Conservation (phyloP, 352 stramenopile genomes). For the Discostella stelligera region DNA sequence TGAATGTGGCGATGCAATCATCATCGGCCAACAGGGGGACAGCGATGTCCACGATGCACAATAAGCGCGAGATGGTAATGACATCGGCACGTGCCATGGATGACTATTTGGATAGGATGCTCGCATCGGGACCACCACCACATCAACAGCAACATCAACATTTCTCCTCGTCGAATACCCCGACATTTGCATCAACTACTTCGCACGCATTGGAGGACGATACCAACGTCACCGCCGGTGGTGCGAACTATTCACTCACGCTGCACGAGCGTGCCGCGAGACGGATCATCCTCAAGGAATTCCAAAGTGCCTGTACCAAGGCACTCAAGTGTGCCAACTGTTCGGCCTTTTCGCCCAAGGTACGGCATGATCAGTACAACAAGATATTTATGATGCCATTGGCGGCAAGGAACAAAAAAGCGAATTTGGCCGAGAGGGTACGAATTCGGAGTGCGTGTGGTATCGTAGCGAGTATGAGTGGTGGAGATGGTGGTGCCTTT, state of each 20-base stretch:
- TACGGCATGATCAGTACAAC: conserved; percentile 95
- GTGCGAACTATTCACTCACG: conserved; percentile 13
- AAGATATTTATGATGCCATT: conserved; percentile 92
- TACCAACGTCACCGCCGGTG: background rate
- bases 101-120: conserved; percentile 44
- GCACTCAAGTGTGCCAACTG: conserved; percentile 96
- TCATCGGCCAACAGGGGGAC: background rate
- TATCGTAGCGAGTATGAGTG: background rate
- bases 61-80: conserved; percentile 17
- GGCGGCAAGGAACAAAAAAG: conserved; percentile 78
- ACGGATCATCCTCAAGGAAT: conserved; percentile 81
- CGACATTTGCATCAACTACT: background rate
- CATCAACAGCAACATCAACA: too few species aligned
- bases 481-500: background rate
- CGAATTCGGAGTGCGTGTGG: conserved; percentile 55
- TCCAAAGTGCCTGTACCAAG: conserved; percentile 87
- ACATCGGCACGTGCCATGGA: conserved; percentile 43
- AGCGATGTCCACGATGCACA: background rate
- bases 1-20: background rate
- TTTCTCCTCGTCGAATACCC: background rate
- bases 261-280: conserved; percentile 62
- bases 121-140: conserved; percentile 1
- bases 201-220: background rate
- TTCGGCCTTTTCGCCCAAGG: conserved; percentile 89
- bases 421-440: conserved; percentile 66